Evolutionary conservation across 306 rosid genomes (phyloP), one percentile per base, ranked within the genome.

Genomic region (Glycine tomentella): DNA sequence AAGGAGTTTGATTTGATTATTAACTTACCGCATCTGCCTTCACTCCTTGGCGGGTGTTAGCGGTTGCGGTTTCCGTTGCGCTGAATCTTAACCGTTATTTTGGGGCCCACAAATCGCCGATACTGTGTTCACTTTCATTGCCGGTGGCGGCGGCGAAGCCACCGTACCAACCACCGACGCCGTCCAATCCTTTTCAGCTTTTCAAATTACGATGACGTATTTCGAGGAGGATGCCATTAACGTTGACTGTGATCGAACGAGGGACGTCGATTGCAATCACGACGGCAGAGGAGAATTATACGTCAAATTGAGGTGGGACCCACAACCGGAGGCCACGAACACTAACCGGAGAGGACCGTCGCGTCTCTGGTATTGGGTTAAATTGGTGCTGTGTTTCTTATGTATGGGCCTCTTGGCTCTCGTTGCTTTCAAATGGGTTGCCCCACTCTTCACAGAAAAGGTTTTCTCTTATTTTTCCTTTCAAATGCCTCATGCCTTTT

Each of bases 381-480:
- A 92, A 65, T 78, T 84, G 80, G 80, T 83, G 12, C 36, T 90
- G 50, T 14, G 81, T 72, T 14, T 86, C 33, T 5, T 82, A 2
- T 90, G 81, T 81, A 36, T 86, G 42, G 92, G 82, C 10, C 20
- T 90, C 25, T 55, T 90, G 80, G 90, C 90, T 79, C 77, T 79
- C 61, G 86, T 89, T 85, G 86, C 75, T 42, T 3, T 87, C 87
- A 86, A 87, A 84, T 96, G 99, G 97, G 75, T 92, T 31, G 92
- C 87, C 11, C 99, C 99, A 1, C 87, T 86, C 70, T 53, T 90
- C 82, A 80, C 93, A 87, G 87, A 92, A 17, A 88, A 90, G 97
- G 99, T 95, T 66, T 15, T 80, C n/a, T 10, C 72, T 42, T 48
- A 9, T 17, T 55, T 42, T 49, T 66, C 31, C 31, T 40, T 53